These are phyloP conservation scores for Cucurbita pepo DNA, from an alignment of 306 rosid species.

Conservation along the genomic window DNA sequence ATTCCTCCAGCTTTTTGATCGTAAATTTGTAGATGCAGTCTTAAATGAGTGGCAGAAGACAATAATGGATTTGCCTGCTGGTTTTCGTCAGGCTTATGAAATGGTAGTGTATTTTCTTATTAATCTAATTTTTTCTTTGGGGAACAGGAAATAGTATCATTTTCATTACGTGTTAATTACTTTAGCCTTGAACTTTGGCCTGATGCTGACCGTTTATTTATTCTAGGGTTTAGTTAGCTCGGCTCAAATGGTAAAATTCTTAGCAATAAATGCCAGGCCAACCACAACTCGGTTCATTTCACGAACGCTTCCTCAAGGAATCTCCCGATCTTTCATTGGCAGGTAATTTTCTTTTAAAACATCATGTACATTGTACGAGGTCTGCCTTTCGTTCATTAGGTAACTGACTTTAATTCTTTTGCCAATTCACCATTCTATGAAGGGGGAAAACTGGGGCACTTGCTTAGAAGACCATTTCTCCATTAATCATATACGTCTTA, in stretches of 20 bases:
- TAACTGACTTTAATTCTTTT: neutral
- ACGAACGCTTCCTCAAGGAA: slow-evolving; percentile 55
- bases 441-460: neutral
- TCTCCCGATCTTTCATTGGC: slow-evolving; percentile 92
- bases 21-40: slow-evolving; percentile 86
- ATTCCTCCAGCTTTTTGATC: slow-evolving; percentile 68
- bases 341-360: slow-evolving; percentile 34
- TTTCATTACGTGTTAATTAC: neutral
- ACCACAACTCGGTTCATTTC: slow-evolving; percentile 68
- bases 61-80: slow-evolving; percentile 95
- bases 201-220: slow-evolving; percentile 19
- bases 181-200: slow-evolving; percentile 2
- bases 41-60: slow-evolving; percentile 92
- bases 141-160: slow-evolving; percentile 1
- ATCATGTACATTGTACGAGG: neutral
- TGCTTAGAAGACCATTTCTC: neutral
- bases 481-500: neutral
- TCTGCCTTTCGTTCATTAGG: neutral
- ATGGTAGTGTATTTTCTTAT: slow-evolving; percentile 35
- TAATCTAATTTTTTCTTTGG: slow-evolving; percentile 1
- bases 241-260: slow-evolving; percentile 79
- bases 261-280: slow-evolving; percentile 88
- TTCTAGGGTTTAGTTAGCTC: slow-evolving; percentile 94
- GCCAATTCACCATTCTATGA: neutral
- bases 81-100: slow-evolving; percentile 95